Evolutionary conservation across 257 asterid species (phyloP).

Genomic region (Nicotiana undulata): DNA sequence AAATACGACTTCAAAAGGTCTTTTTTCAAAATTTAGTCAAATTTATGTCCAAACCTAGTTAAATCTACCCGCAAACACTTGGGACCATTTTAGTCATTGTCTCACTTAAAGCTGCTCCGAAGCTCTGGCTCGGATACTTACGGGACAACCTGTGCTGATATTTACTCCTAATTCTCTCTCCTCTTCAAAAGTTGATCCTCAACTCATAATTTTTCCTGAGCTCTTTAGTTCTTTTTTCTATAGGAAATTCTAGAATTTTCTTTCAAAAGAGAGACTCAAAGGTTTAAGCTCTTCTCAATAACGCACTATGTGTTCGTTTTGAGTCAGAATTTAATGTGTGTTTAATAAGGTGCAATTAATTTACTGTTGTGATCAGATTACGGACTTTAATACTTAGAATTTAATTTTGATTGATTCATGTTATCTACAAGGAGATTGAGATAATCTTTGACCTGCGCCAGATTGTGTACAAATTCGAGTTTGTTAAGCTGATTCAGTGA

Average conservation of each 20-base stretch:
- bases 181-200: not conserved
- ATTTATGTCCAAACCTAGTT: too few species aligned
- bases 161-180: not conserved
- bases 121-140: not conserved
- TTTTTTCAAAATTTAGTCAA: too few species aligned
- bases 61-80: too few species aligned
- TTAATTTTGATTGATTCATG: not conserved
- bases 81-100: too few species aligned
- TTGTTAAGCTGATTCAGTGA: not conserved
- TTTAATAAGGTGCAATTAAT: not conserved
- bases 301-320: too few species aligned
- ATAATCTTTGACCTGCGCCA: not conserved
- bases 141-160: not conserved
- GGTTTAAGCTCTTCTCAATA: too few species aligned
- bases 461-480: not conserved
- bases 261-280: too few species aligned
- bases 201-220: too few species aligned
- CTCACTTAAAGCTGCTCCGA: not conserved
- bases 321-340: not conserved
- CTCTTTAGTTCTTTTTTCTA: too few species aligned
- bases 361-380: not conserved
- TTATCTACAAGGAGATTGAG: not conserved
- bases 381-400: not conserved
- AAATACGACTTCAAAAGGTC: too few species aligned
- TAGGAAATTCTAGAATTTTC: too few species aligned